Evolutionary conservation across 768 basidiomycete species (phyloP), one percentile per base, ranked within the genome.

Genomic region (Daedaleopsis nitida): DNA sequence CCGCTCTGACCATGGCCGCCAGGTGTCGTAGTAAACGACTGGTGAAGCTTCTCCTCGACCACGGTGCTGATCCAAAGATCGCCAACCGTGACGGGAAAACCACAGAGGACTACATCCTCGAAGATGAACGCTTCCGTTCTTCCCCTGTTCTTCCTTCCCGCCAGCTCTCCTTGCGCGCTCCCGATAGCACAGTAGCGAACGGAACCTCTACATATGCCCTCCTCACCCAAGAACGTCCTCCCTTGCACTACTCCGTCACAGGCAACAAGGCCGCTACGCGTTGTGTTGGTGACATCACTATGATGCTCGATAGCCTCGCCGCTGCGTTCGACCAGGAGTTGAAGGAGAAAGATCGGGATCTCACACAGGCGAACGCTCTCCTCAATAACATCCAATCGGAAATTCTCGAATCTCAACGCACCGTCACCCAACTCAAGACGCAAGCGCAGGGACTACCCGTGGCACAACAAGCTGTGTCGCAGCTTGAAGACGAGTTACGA

Each of bases 91-190:
- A 99, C 68, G 92, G 94, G 51, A 98, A 98, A 78, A 95, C 89
- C 61, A 92, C 97, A 2, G 96, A 99, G 75, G 97, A 98, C 72
- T 99, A 98, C 70, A 98, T 99, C 65, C 82, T 99, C 38, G 97
- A 99, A 73, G 97, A 99, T 72, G 97, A 98, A 74, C 86, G 96
- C 51, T 98, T 98, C 77, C 84, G 96, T 42, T 91, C 92, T 1
- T 96, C 94, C 8, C 96, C 96, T 2, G 83, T 86, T 0, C 88
- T 92, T 8, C 83, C 86, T 13, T 87, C 91, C 10, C 84, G 90
- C 51, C 75, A 80, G 21, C 72, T 81, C 24, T 75, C 82, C 19
- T 91, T 85, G 73, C 84, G 91, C 57, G 89, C 88, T 61, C 80
- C 84, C 0, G 74, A 74, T 63, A 76, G 80, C 4, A 69, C 78